Percentiles rank a stretch among this genome's conserved stretches.
Evolutionary conservation across 2,329 filamentous ascomycete genomes (phyloP).

Genomic region (Arthrobotrys iridis): DNA sequence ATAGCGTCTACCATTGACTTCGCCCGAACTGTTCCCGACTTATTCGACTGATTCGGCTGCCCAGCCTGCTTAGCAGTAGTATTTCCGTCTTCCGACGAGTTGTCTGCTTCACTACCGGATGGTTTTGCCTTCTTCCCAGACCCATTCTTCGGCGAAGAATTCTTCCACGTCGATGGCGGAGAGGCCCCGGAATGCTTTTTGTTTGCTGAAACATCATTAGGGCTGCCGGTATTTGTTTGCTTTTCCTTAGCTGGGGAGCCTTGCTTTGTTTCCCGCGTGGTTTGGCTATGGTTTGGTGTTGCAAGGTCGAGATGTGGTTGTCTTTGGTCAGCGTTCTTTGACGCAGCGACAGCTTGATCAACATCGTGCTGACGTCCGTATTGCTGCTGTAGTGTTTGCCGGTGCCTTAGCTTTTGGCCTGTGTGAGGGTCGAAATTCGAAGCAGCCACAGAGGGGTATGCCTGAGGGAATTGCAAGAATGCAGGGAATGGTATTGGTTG

Average conservation of each 20-base stretch:
- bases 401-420: slow-evolving; percentile 38
- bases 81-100: slow-evolving; percentile 47
- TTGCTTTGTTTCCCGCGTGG: slow-evolving; percentile 23
- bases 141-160: slow-evolving; percentile 37
- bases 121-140: slow-evolving; percentile 39
- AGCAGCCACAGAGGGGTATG: slow-evolving; percentile 18
- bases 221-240: neutral
- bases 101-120: slow-evolving; percentile 42
- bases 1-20: slow-evolving; percentile 39
- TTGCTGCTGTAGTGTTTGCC: slow-evolving; percentile 35
- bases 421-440: slow-evolving; percentile 33
- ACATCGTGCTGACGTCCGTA: slow-evolving; percentile 38
- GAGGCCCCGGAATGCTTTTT: slow-evolving; percentile 21
- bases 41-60: slow-evolving; percentile 29
- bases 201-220: slow-evolving; percentile 8
- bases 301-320: slow-evolving; percentile 46
- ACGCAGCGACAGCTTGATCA: slow-evolving; percentile 30
- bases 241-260: slow-evolving; percentile 28
- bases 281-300: slow-evolving; percentile 29
- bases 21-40: slow-evolving; percentile 34
- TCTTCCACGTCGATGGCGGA: slow-evolving; percentile 21
- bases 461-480: slow-evolving; percentile 21
- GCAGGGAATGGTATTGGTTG: slow-evolving; percentile 22
- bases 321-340: slow-evolving; percentile 31
- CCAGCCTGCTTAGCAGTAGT: slow-evolving; percentile 10